Conservation (phyloP, 2,329 filamentous ascomycete genomes). For the Fonsecaea multimorphosa region DNA sequence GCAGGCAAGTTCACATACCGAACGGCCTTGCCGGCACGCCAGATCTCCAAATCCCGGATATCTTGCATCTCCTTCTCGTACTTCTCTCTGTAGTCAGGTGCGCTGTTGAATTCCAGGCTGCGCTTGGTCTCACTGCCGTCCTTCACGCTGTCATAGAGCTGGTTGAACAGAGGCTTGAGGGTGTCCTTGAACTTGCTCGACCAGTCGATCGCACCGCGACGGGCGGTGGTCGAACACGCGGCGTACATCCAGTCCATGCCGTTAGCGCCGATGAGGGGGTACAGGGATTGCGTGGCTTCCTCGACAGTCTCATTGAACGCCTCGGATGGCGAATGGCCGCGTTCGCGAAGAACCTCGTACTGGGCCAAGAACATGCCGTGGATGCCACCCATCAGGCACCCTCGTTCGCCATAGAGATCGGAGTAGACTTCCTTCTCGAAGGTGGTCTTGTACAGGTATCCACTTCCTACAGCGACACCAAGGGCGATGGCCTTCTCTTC, state of each 20-base stretch:
- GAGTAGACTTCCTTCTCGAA: slow-evolving; percentile 99
- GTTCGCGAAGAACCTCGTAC: slow-evolving; percentile 99
- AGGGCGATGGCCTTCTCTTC: slow-evolving; percentile 97
- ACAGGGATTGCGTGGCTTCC: slow-evolving; percentile 97
- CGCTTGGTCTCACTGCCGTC: slow-evolving; percentile 93
- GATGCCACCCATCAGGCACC: slow-evolving; percentile 99
- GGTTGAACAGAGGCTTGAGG: slow-evolving; percentile 98
- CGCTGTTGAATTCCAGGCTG: slow-evolving; percentile 95
- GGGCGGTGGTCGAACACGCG: slow-evolving; percentile 97
- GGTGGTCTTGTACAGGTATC: slow-evolving; percentile 99
- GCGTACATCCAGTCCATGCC: slow-evolving; percentile 99
- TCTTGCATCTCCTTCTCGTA: slow-evolving; percentile 99
- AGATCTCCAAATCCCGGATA: slow-evolving; percentile 98
- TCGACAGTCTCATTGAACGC: slow-evolving; percentile 99
- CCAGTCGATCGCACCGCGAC: slow-evolving; percentile 99
- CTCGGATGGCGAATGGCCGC: slow-evolving; percentile 95
- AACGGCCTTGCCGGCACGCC: slow-evolving; percentile 97
- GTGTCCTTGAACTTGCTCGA: slow-evolving; percentile 95
- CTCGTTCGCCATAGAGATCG: slow-evolving; percentile 99
- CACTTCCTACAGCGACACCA: slow-evolving; percentile 94
- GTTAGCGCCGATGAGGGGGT: slow-evolving; percentile 95
- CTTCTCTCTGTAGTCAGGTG: slow-evolving; percentile 93
- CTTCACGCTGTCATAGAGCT: slow-evolving; percentile 91
- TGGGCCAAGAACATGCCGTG: slow-evolving; percentile 99
- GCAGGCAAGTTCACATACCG: slow-evolving; percentile 61